Evolutionary conservation across 2,329 filamentous ascomycete species (phyloP), one percentile per base, ranked within the genome.

Genomic region (Zalaria sp.): DNA sequence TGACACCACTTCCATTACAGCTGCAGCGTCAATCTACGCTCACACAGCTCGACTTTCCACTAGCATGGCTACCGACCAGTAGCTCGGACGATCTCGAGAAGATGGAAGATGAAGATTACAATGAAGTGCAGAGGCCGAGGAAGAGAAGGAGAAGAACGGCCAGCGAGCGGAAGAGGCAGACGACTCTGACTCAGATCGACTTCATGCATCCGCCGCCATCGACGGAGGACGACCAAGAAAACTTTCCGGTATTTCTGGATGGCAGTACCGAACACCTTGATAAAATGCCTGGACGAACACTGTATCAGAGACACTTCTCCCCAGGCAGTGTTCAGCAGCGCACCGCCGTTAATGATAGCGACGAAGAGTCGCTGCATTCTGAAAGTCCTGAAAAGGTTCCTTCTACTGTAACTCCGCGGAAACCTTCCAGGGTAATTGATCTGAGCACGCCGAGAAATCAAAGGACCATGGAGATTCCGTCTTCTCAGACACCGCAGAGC

Each of bases 401-500:
- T 43, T 40, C 35, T 8, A 6, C 6, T 11, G 34, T 36, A 6
- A 36, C 25, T 25, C 28, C 3, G 27, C 27, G 25, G 37, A 40
- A 18, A 18, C 18, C 18, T 18, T 18, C 18, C 18, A 18, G 18
- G 18, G 18, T 18, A 18, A 18, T 18, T 18, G 18, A 18, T 18
- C 27, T 10, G 27, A 36, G 43, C 35, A 51, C 49, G 26, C 39
- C 49, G 36, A 36, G 25, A 25, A 40, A 39, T 25, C 10, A 35
- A 18, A 36, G 40, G 31, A 35, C 39, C 38, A 43, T 46, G 35
- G 49, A 51, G 36, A 49, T 54, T n/a, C 52, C 52, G 5, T 53
- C 51, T 3, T 53, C 51, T 1, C 51, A 53, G 31, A 51, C 51
- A 10, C 49, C 51, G 6, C 44, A 43, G 27, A 50, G 48, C 25